Percentiles rank a stretch among this genome's conserved stretches.
Conservation (phyloP, 1,139 yeast species). For the Candida tetrigidarum region DNA sequence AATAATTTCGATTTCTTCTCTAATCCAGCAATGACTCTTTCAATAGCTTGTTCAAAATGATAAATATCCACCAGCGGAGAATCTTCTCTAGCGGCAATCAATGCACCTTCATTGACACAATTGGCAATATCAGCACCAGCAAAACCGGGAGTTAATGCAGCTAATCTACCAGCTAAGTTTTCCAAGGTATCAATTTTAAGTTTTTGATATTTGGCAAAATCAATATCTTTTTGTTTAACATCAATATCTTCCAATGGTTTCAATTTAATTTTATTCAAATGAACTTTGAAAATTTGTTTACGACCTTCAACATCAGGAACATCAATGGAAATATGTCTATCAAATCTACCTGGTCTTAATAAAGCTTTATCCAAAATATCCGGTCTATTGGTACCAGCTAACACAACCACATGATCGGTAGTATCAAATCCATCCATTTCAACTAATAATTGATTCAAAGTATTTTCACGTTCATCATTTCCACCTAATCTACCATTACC, state of each 20-base stretch:
- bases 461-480: constrained; percentile 81
- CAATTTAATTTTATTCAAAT: constrained; percentile 57
- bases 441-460: constrained; percentile 76
- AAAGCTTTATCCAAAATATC: constrained; percentile 79
- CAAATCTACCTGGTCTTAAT: constrained; percentile 85
- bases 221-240: constrained; percentile 42
- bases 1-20: constrained; percentile 73
- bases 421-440: constrained; percentile 87
- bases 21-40: constrained; percentile 80
- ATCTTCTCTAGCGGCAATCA: constrained; percentile 76
- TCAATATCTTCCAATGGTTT: constrained; percentile 45
- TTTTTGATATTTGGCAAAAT: constrained; percentile 53
- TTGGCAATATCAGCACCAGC: constrained; percentile 89
- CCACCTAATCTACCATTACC: constrained; percentile 69
- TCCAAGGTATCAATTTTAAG: constrained; percentile 54
- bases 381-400: constrained; percentile 84
- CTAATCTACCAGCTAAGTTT: constrained; percentile 68
- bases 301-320: constrained; percentile 81
- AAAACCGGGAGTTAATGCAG: constrained; percentile 83
- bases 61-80: constrained; percentile 55
- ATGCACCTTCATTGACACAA: constrained; percentile 82
- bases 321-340: constrained; percentile 74
- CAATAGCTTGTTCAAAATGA: constrained; percentile 82
- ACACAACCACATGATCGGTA: constrained; percentile 76
- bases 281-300: constrained; percentile 74